Evolutionary conservation across 1,139 yeast species (phyloP).

Genomic region (Taiozyma sp.): DNA sequence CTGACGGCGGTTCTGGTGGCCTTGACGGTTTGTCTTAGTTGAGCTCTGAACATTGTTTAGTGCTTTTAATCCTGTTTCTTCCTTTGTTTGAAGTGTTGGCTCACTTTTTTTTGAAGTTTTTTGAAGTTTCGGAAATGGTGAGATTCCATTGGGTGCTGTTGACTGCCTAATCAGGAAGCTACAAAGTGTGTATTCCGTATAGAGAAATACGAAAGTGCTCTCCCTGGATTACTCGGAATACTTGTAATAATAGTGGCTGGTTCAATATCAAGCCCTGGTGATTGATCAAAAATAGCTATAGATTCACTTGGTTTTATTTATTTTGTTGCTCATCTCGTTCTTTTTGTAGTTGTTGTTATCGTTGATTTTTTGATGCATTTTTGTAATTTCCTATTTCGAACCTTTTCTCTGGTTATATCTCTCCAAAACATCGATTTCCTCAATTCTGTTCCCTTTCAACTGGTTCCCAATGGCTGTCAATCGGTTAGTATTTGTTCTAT

Average conservation of each 20-base stretch:
- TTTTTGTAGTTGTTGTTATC: no score
- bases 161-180: slow-evolving; percentile 17
- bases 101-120: slow-evolving; percentile 3
- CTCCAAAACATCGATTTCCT: slow-evolving; percentile 50
- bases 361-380: slow-evolving; percentile 4
- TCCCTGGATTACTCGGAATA: no score
- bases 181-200: background rate
- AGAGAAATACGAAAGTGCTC: no score
- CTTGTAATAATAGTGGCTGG: no score
- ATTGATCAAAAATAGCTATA: no score
- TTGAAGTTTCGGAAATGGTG: background rate
- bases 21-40: slow-evolving; percentile 15
- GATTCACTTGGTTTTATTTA: background rate
- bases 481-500: slow-evolving; percentile 1
- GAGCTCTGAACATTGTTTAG: slow-evolving; percentile 19
- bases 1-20: slow-evolving; percentile 13
- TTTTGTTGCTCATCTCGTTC: no score
- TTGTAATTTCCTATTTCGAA: slow-evolving; percentile 6
- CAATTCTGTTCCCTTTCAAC: slow-evolving; percentile 51
- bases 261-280: no score
- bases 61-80: background rate
- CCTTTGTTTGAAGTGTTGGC: slow-evolving; percentile 3
- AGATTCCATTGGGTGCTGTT: slow-evolving; percentile 12
- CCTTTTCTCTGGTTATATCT: slow-evolving; percentile 21
- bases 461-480: slow-evolving; percentile 68